phyloP scores from a whole-genome alignment of 1,139 yeast genomes.

The Pichia sp. region DNA sequence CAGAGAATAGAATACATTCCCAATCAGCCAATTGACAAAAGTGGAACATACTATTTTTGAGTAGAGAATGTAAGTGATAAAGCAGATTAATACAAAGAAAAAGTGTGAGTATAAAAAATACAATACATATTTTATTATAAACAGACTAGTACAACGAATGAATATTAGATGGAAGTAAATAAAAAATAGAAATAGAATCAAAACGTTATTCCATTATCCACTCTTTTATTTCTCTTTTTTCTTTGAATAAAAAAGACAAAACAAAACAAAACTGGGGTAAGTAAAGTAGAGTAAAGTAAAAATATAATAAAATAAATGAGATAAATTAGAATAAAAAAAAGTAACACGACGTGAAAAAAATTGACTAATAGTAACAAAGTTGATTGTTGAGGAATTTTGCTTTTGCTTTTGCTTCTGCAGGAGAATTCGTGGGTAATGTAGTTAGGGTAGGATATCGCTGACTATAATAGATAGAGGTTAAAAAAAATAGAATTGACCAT shows the following conservation, averaged over 20 bases:
- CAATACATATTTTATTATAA: background rate
- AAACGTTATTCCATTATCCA: constrained; percentile 2
- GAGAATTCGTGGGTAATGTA: background rate
- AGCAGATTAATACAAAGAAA: constrained; percentile 8
- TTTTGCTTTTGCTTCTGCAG: background rate
- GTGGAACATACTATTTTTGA: too few relatives aligned
- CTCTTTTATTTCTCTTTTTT: background rate
- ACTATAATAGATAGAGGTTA: background rate
- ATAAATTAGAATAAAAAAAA: constrained; percentile 5
- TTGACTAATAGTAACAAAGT: constrained; percentile 10
- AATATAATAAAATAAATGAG: background rate
- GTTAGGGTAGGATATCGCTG: background rate
- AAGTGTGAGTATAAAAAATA: constrained; percentile 4
- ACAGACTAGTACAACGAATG: constrained; percentile 1
- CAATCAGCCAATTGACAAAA: too few relatives aligned
- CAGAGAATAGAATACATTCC: too few relatives aligned
- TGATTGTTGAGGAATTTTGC: background rate
- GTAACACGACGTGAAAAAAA: background rate
- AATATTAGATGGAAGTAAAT: constrained; percentile 1
- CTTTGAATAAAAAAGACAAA: constrained; percentile 5
- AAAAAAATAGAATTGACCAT: background rate
- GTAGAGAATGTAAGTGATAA: background rate
- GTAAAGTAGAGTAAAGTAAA: background rate
- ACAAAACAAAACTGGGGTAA: constrained; percentile 1
- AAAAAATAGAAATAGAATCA: background rate